Evolutionary conservation across 805 yeast species (phyloP), one percentile per base, ranked within the genome.

Genomic region (Pichia ethanolica): DNA sequence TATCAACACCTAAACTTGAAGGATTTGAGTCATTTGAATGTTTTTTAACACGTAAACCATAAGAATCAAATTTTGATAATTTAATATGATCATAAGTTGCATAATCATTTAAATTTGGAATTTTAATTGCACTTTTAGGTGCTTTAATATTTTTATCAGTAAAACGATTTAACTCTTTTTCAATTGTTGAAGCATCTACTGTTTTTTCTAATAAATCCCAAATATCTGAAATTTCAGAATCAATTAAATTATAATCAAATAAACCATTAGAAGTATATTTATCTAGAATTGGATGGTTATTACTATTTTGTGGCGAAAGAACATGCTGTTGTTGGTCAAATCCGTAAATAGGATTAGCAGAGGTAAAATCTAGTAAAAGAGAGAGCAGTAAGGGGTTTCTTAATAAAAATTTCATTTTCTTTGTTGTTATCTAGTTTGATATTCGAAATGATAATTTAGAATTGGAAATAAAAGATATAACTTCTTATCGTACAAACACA

Each of bases 1-100:
- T 67, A 69, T 91, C 97, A 50, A 90, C 70, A 14, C 95, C 95
- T 56, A 90, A 75, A 37, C 69, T 72, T 54, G 74, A 72, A 12
- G 95, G 95, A 55, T 77, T 70, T 1, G 59, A 44, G 10, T 38
- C 44, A 1, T 34, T 11, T 20, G 20, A 20, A 20, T 57, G 26
- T 27, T 51, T 48, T 1, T 44, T 55, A n/a, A 61, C 44, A 45
- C 67, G 55, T 39, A 64, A 54, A 37, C 57, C 51, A 46, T 63
- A 56, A n/a, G 56, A 51, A 35, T 60, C 61, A 20, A 59, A 42
- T 12, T 52, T 46, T 5, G 45, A 40, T 9, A 52, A 42, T 1
- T 44, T 40, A 33, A 59, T 40, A 30, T 39, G 20, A 3, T 47
- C 53, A 26, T 37, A 53, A 1, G 32, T 27, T 5, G 33, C 13